Evolutionary conservation across 169 alveolate genomes (phyloP), one percentile per base, ranked within the genome.

Genomic region (Babesia ovata): DNA sequence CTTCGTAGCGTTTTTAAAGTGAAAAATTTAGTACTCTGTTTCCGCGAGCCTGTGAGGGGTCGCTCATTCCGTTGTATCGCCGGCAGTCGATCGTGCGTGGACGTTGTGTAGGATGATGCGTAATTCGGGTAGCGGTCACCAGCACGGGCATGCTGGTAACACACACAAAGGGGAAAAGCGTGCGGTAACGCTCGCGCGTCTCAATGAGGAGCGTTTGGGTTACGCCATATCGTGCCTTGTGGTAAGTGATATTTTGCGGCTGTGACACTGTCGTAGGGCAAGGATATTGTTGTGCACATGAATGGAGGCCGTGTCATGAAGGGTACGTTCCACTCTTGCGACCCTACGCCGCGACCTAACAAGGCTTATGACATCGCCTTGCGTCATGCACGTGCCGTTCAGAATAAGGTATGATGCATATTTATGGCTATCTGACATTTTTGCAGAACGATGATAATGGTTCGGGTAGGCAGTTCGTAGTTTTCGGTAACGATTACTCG

Each of bases 181-280:
- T 8, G 22, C 17, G n/a, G 10, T 21, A 11, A 26, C 57, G 17
- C 57, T 79, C 19, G n/a, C 65, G 28, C 63, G 79, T 2, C 19
- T 79, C 39, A 79, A 60, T 33, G 87, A 79, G 26, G 87, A 79
- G 53, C 81, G 87, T n/a, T 12, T 70, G 57, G 87, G 78, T 26
- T 61, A 56, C 61, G 75, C 72, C 39, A 71, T 79, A 72, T 70
- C 87, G n/a, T 39, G 63, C 45, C 26, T 79, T 33, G 54, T 79
- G 17, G 87, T 79, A 52, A 33, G 76, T 67, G 69, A 7, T 16
- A 21, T 2, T 33, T 12, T 13, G 39, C 29, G 7, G 22, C 4
- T 33, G 1, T 28, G 24, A 58, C 26, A 16, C 11, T 16, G 9
- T 22, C 46, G 44, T 19, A 79, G 87, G 87, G 75, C 33, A 70